Conservation (phyloP, 768 basidiomycete genomes). For the Infundibulicybe gibba region DNA sequence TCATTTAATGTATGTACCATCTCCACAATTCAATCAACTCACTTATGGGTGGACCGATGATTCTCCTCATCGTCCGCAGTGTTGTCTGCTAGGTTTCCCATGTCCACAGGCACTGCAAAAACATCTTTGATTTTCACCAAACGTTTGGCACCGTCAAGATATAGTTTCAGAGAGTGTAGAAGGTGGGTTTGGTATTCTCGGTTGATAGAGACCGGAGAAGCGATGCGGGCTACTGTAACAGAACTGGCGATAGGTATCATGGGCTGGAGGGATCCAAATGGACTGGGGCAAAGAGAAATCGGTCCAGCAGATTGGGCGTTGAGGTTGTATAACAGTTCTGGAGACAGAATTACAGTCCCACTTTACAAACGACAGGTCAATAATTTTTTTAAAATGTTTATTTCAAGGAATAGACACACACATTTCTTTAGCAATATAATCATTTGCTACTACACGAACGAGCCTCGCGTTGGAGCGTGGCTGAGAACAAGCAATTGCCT, state of each 20-base stretch:
- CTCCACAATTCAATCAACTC: neutral
- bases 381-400: neutral
- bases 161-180: slow-evolving; percentile 54
- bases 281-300: slow-evolving; percentile 45
- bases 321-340: slow-evolving; percentile 54
- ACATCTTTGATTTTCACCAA: slow-evolving; percentile 75
- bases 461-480: slow-evolving; percentile 39
- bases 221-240: slow-evolving; percentile 77
- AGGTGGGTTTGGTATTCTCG: slow-evolving; percentile 61
- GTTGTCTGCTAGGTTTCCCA: slow-evolving; percentile 17
- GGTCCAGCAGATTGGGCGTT: slow-evolving; percentile 14
- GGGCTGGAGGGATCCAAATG: slow-evolving; percentile 57
- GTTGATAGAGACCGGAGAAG: slow-evolving; percentile 67
- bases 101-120: slow-evolving; percentile 43
- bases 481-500: slow-evolving; percentile 50
- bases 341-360: slow-evolving; percentile 37
- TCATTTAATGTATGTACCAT: neutral
- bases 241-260: slow-evolving; percentile 64
- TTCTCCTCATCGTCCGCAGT: slow-evolving; percentile 15
- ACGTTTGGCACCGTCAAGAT: slow-evolving; percentile 52
- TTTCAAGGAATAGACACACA: slow-evolving; percentile 18
- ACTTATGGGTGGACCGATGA: slow-evolving; percentile 17
- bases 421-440: slow-evolving; percentile 33
- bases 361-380: slow-evolving; percentile 20
- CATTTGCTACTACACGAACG: slow-evolving; percentile 53